Base-by-base conservation (phyloP, 306 rosid species). In the Prunus salicina region DNA sequence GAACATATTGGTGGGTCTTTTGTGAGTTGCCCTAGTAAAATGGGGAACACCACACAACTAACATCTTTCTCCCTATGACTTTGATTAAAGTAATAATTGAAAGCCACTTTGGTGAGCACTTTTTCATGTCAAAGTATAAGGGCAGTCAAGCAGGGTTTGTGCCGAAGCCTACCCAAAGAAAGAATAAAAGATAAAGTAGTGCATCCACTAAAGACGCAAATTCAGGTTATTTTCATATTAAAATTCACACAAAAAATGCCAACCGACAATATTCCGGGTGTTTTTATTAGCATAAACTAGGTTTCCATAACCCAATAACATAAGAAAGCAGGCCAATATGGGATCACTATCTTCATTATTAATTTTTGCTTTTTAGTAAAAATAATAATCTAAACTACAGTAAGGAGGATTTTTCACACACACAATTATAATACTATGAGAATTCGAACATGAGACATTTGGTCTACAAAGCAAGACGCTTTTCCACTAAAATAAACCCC, bases 341-440 rank as follows among this genome's bases (percentile, higher is more conserved):
- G 73, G 1, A 34, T 34, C 65, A 75, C 79, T 64, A 52, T 63
- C 79, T 75, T 74, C 55, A 22, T 11, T 27, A 50, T 50, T 69
- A 4, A 3, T 30, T 3, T 30, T 30, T 30, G 3, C 3, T 30
- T 30, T 28, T 30, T 27, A 27, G 28, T 27, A 27, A 27, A 27
- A 27, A 2, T 0, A 0, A 28, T 28, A 28, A 0, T 28, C 6
- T 30, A 30, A 30, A 30, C 0, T 4, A 30, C 1, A 30, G 0
- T 4, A 0, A 30, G 5, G 1, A 6, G 0, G 0, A 0, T 30
- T 30, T 30, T 30, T 30, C 6, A 4, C 5, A 30, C 6, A 30
- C 1, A 30, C 1, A 30, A 30, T 6, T 30, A 30, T 30, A 1
- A 30, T 30, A 0, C 34, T 30, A 30, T 4, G 34, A 4, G 1